These are phyloP conservation scores for Gigaspora rosea DNA, from an alignment of 192 early-diverging fungal genomes.

Conservation along the genomic window DNA sequence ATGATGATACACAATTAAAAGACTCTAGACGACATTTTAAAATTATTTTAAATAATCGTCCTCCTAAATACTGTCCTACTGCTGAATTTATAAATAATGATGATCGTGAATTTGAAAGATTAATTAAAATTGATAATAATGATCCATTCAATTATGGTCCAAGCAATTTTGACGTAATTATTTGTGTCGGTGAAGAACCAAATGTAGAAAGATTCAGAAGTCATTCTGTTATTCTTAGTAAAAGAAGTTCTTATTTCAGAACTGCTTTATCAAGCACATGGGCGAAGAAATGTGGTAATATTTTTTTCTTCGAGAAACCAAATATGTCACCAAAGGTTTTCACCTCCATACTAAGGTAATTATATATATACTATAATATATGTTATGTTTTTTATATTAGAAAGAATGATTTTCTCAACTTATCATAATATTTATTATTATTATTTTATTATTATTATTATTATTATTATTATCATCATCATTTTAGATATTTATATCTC, in stretches of 20 bases:
- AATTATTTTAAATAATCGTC: neutral
- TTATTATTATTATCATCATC: neutral
- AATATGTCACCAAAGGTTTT: constrained; percentile 24
- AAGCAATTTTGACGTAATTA: constrained; percentile 21
- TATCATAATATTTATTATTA: neutral
- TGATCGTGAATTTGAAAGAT: constrained; percentile 17
- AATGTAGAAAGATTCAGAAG: neutral
- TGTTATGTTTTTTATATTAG: neutral
- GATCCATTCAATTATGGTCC: neutral
- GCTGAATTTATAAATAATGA: neutral
- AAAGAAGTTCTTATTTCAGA: constrained; percentile 18
- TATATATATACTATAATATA: neutral
- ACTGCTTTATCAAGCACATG: constrained; percentile 20
- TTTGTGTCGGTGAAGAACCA: constrained; percentile 5
- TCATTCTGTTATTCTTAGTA: constrained; percentile 1
- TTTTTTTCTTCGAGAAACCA: constrained; percentile 15
- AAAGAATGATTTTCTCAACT: too few relatives aligned
- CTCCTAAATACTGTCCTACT: neutral
- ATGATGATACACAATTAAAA: neutral
- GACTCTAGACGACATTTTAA: neutral
- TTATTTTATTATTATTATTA: too few relatives aligned
- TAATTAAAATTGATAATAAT: constrained; percentile 10
- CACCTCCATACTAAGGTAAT: constrained; percentile 13
- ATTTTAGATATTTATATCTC: constrained; percentile 14
- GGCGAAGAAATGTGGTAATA: constrained; percentile 1